phyloP scores from a whole-genome alignment of 495 filamentous ascomycete species.

The Aspergillus homomorphus region DNA sequence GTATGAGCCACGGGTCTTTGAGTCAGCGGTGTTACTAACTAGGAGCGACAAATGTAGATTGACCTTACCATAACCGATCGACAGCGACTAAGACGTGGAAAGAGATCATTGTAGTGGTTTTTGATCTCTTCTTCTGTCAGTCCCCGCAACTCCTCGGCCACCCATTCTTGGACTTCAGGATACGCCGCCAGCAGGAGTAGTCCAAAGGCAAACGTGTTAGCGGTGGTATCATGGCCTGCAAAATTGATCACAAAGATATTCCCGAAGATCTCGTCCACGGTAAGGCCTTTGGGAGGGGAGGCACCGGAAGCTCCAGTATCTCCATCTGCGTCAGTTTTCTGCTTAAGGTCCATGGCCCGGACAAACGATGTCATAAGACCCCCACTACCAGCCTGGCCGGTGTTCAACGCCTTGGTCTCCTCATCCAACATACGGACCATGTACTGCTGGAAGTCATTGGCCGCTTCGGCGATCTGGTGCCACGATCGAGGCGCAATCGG shows the following conservation, averaged over 20 bases:
- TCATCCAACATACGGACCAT: conserved; percentile 7
- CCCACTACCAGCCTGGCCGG: background rate
- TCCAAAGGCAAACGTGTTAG: conserved; percentile 38
- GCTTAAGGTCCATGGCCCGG: conserved; percentile 1
- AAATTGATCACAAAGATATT: conserved; percentile 54
- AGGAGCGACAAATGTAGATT: too few species aligned
- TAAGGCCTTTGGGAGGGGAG: background rate
- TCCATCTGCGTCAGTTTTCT: background rate
- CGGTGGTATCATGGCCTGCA: conserved; percentile 49
- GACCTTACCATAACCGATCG: background rate
- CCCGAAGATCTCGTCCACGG: background rate
- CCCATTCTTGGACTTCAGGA: conserved; percentile 40
- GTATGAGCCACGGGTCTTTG: background rate
- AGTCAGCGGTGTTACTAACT: too few species aligned
- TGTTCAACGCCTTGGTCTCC: background rate
- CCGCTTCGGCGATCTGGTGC: background rate
- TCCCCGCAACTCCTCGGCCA: conserved; percentile 31
- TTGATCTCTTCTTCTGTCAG: background rate
- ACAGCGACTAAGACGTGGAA: background rate
- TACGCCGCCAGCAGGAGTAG: conserved; percentile 38
- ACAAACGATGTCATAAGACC: conserved; percentile 8
- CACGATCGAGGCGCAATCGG: background rate
- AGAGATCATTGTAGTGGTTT: background rate
- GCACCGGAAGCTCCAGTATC: background rate
- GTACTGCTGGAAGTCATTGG: background rate